Base-by-base conservation (phyloP, 768 basidiomycete species). In the Omphalotus guepiniiformis region DNA sequence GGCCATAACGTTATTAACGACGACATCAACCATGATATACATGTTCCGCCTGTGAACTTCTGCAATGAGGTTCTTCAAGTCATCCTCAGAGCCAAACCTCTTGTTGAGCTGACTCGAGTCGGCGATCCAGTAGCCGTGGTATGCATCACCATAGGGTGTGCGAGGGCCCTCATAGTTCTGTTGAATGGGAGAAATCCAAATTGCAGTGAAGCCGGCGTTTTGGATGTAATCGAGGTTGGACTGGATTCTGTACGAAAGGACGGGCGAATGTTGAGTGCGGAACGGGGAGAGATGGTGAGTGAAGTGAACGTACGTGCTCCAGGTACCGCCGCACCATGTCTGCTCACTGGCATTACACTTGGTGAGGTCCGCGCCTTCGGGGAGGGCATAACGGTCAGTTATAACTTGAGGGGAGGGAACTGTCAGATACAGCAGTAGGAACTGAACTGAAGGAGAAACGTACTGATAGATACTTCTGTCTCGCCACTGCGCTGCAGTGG, bases 281-380 rank as follows among this genome's bases (percentile, higher is more conserved):
- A 21, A 38, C 19, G 32, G 3, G 23, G 28, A 40, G 28, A 35
- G 23, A 30, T 16, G 42, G 27, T 12, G 22, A 26, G 18, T 25
- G 8, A 29, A 61, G 19, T 19, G 37, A 13, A 13, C 73, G 51
- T 34, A 74, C 74, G 79, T 72, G 43, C 77, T 80, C 86, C 88
- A 92, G n/a, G 82, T 88, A 4, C 90, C 88, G n/a, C 90, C 90
- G 51, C 89, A 93, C 73, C 80, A 89, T 1, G 83, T 84, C 58
- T 80, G 84, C 18, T 71, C 59, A 22, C 62, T 69, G 4, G 79
- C 74, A 55, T 85, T 71, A 59, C 88, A 90, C 41, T 70, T 58
- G 49, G 66, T 74, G 27, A 66, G 63, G 58, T 75, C 67, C 1
- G 78, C 67, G n/a, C 76, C 76, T 0, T 68, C 58, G 7, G 82